These are phyloP conservation scores for Paecilomyces formosus DNA, from an alignment of 2,329 filamentous ascomycete genomes.

Conservation along the genomic window DNA sequence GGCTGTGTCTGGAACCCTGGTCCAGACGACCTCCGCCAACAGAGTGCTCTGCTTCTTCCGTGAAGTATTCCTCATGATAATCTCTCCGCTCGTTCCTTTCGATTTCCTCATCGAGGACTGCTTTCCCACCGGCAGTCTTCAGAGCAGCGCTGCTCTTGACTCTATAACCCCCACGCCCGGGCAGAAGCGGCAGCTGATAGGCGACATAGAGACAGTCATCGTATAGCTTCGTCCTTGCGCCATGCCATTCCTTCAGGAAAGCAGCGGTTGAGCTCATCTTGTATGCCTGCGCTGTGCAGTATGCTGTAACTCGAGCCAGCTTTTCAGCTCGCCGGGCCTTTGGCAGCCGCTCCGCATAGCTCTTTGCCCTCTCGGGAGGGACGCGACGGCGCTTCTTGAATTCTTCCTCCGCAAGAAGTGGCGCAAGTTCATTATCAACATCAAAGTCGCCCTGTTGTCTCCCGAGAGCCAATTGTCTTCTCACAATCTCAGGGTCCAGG, in stretches of 20 bases:
- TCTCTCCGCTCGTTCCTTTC: constrained; percentile 84
- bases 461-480: constrained; percentile 25
- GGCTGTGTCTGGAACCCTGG: background rate
- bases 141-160: constrained; percentile 84
- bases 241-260: constrained; percentile 80
- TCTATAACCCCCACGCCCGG: constrained; percentile 78
- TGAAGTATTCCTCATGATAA: constrained; percentile 86
- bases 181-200: constrained; percentile 83
- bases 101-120: constrained; percentile 88
- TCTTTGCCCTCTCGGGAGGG: constrained; percentile 60
- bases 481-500: constrained; percentile 24
- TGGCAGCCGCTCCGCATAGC: constrained; percentile 85
- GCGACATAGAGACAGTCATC: constrained; percentile 96
- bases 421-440: constrained; percentile 46
- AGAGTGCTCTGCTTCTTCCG: constrained; percentile 49
- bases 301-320: constrained; percentile 83
- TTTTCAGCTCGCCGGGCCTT: constrained; percentile 84
- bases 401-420: constrained; percentile 52
- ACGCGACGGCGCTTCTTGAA: constrained; percentile 48
- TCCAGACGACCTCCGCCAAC: constrained; percentile 22
- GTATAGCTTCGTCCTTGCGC: constrained; percentile 89
- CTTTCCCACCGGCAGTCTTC: constrained; percentile 88
- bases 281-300: constrained; percentile 91
- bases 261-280: constrained; percentile 82
- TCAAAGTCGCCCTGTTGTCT: constrained; percentile 46